phyloP scores from a whole-genome alignment of 31 red algal genomes.

The Odonthalia washingtoniensis region DNA sequence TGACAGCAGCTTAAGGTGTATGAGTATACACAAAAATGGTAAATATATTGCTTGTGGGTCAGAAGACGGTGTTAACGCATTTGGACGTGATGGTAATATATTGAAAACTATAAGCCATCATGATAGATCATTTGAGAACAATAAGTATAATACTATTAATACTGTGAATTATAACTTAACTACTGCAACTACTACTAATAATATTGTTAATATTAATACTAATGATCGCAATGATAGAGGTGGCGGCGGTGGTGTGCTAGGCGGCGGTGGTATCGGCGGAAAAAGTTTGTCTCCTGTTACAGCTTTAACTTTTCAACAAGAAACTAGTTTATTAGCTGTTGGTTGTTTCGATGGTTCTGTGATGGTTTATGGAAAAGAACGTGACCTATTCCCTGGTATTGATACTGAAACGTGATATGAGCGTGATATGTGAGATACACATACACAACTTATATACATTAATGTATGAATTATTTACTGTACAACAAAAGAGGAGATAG shows the following conservation, averaged over 20 bases:
- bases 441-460: too few relatives aligned
- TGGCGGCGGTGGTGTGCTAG: background rate
- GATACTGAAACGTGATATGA: too few relatives aligned
- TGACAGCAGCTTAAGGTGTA: constrained; percentile 52
- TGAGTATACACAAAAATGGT: constrained; percentile 59
- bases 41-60: constrained; percentile 65
- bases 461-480: too few relatives aligned
- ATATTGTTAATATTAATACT: background rate
- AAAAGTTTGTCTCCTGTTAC: constrained; percentile 52
- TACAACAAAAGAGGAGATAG: constrained; percentile 24
- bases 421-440: too few relatives aligned
- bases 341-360: constrained; percentile 66
- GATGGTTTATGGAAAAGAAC: constrained; percentile 43
- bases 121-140: constrained; percentile 28
- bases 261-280: too few relatives aligned
- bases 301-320: constrained; percentile 49
- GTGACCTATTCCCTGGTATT: background rate
- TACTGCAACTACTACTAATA: background rate
- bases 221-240: background rate
- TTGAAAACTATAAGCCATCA: constrained; percentile 45
- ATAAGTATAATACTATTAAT: too few relatives aligned
- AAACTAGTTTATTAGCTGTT: constrained; percentile 47
- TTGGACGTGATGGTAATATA: constrained; percentile 50
- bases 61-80: constrained; percentile 56
- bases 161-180: too few relatives aligned